These are phyloP conservation scores for Astrothelium subdiscretum DNA, from an alignment of 495 filamentous ascomycete species.

Conservation along the genomic window DNA sequence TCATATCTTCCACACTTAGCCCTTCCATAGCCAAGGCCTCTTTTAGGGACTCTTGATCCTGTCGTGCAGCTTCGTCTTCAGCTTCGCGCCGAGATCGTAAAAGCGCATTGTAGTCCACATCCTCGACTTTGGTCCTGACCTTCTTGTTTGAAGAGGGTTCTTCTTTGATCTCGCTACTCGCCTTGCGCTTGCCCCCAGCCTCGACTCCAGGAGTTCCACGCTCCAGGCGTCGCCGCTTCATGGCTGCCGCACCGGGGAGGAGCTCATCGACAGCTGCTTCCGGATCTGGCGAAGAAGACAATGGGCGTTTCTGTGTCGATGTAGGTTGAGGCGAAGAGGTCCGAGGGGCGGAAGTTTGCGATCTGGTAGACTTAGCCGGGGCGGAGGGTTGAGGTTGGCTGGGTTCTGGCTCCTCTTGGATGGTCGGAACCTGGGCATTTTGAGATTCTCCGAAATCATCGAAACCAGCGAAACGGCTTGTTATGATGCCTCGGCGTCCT, in stretches of 20 bases:
- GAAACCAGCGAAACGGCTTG: constrained; percentile 62
- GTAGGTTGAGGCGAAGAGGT: not conserved
- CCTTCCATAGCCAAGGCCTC: constrained; percentile 36
- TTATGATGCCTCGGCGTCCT: constrained; percentile 33
- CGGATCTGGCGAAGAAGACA: constrained; percentile 19
- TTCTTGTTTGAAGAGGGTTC: constrained; percentile 9
- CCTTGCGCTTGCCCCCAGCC: not conserved
- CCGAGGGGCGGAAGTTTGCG: not conserved
- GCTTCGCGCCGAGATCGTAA: constrained; percentile 57
- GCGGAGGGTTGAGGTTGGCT: not conserved
- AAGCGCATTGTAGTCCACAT: constrained; percentile 56
- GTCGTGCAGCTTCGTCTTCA: constrained; percentile 48
- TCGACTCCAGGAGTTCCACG: not conserved
- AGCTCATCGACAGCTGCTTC: constrained; percentile 51
- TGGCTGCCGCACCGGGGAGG: constrained; percentile 56
- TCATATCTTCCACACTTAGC: constrained; percentile 59
- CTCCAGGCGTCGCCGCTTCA: constrained; percentile 46
- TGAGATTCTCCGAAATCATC: constrained; percentile 39
- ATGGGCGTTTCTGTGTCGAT: not conserved
- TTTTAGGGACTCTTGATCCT: constrained; percentile 47
- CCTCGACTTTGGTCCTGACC: constrained; percentile 19
- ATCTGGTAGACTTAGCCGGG: not conserved
- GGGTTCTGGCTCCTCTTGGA: not conserved
- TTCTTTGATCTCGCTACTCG: constrained; percentile 27
- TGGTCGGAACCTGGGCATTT: not conserved